Evolutionary conservation across 129 eudicot species (phyloP).

Genomic region (Ambrosia artemisiifolia): DNA sequence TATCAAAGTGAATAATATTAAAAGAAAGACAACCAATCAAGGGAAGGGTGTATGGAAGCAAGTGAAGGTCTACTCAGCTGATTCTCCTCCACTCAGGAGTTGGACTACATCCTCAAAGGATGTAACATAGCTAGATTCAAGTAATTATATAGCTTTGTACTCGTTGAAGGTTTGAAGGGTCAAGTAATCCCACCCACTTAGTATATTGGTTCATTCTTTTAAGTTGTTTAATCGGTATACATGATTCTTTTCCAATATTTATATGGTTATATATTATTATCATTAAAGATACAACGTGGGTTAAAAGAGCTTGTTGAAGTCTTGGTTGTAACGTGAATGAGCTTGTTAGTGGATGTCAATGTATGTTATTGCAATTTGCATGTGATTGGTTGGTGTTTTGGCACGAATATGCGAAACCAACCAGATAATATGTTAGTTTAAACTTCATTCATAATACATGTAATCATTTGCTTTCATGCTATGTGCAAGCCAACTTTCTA

Average conservation of each 20-base stretch:
- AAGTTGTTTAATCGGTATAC: slow-evolving; percentile 11
- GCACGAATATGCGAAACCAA: too few relatives aligned
- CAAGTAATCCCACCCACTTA: slow-evolving; percentile 15
- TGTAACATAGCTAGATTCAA: not conserved
- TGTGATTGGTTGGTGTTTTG: too few relatives aligned
- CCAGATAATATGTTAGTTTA: too few relatives aligned
- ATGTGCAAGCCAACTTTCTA: too few relatives aligned
- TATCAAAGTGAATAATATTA: not conserved
- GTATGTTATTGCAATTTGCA: not conserved
- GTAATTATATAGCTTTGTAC: not conserved
- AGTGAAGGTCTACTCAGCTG: slow-evolving; percentile 40
- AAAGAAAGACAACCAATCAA: slow-evolving; percentile 9
- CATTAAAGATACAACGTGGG: not conserved
- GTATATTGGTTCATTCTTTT: slow-evolving; percentile 5
- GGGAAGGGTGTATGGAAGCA: slow-evolving; percentile 10
- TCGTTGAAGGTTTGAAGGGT: slow-evolving; percentile 26
- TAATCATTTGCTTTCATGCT: too few relatives aligned
- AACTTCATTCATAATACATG: too few relatives aligned
- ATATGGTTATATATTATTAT: too few relatives aligned
- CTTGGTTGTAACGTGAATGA: not conserved
- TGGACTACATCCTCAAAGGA: slow-evolving; percentile 1
- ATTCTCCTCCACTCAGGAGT: slow-evolving; percentile 22
- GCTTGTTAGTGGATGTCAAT: too few relatives aligned
- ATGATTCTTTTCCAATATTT: not conserved
- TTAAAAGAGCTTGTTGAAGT: not conserved